These are phyloP conservation scores for Carallia pectinifolia DNA, from an alignment of 345 rosid genomes.

Conservation along the genomic window DNA sequence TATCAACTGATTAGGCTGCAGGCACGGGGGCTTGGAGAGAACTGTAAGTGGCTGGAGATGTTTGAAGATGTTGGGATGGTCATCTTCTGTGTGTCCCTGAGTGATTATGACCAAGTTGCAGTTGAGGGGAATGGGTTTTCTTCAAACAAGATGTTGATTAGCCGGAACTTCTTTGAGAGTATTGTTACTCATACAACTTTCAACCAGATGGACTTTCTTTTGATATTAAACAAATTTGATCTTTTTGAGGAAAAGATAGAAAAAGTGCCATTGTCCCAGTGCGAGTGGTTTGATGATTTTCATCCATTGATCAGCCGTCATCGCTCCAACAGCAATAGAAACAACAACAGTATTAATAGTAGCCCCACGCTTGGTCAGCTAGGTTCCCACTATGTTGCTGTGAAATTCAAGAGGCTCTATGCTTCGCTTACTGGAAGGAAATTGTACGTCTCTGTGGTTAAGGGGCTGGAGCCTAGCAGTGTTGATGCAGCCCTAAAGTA, in stretches of 20 bases:
- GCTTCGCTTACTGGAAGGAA: conserved; percentile 67
- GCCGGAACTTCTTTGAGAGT: conserved; percentile 80
- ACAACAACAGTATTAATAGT: conserved; percentile 48
- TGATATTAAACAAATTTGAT: conserved; percentile 80
- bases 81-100: conserved; percentile 75
- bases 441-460: conserved; percentile 60
- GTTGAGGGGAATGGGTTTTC: conserved; percentile 47
- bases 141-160: conserved; percentile 71
- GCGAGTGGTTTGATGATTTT: conserved; percentile 94
- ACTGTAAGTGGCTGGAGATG: conserved; percentile 97
- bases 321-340: conserved; percentile 38
- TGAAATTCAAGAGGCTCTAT: conserved; percentile 83
- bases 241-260: conserved; percentile 82
- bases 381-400: conserved; percentile 76
- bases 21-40: conserved; percentile 83
- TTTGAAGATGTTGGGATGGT: conserved; percentile 96
- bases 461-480: conserved; percentile 61
- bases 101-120: conserved; percentile 69
- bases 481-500: conserved; percentile 62
- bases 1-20: conserved; percentile 90
- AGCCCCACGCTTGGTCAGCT: conserved; percentile 79
- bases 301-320: conserved; percentile 69
- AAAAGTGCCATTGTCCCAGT: conserved; percentile 51
- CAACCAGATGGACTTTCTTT: conserved; percentile 82
- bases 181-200: conserved; percentile 80